These are phyloP conservation scores for Sonneratia caseolaris DNA, from an alignment of 345 rosid genomes.

Conservation along the genomic window DNA sequence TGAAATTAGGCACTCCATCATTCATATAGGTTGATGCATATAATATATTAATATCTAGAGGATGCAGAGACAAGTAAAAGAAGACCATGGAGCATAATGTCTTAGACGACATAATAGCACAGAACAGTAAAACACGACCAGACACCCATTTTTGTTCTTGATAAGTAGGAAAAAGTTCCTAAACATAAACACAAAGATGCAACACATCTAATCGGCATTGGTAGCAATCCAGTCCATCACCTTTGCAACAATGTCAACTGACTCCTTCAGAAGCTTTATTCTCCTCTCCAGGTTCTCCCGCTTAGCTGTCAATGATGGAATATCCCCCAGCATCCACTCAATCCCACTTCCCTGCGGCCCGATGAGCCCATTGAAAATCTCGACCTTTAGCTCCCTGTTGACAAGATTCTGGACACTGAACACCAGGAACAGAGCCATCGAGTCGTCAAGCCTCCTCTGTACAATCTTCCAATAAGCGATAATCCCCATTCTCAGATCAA, in stretches of 20 bases:
- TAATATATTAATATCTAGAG: too few relatives aligned
- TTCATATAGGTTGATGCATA: too few relatives aligned
- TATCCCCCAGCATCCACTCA: conserved; percentile 19
- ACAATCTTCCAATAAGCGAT: conserved; percentile 24
- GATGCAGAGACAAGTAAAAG: too few relatives aligned
- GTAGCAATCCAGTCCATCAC: conserved; percentile 12
- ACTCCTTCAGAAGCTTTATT: conserved; percentile 16
- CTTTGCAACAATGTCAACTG: conserved; percentile 14
- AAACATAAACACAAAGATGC: too few relatives aligned
- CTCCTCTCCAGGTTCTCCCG: conserved; percentile 18
- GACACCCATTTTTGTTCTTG: too few relatives aligned
- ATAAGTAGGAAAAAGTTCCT: too few relatives aligned
- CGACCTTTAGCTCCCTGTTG: conserved; percentile 16
- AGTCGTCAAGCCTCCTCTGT: conserved; percentile 22
- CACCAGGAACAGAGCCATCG: conserved; percentile 16
- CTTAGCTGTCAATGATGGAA: conserved; percentile 13
- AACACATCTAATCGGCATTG: neutral
- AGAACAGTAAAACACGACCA: too few relatives aligned
- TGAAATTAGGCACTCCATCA: too few relatives aligned
- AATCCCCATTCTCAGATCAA: conserved; percentile 21
- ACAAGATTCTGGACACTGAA: conserved; percentile 11
- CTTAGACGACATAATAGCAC: too few relatives aligned
- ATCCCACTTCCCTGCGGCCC: conserved; percentile 13
- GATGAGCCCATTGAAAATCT: conserved; percentile 12
- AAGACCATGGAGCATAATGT: too few relatives aligned